phyloP scores from a whole-genome alignment of 306 rosid genomes.

The Prunus davidiana region DNA sequence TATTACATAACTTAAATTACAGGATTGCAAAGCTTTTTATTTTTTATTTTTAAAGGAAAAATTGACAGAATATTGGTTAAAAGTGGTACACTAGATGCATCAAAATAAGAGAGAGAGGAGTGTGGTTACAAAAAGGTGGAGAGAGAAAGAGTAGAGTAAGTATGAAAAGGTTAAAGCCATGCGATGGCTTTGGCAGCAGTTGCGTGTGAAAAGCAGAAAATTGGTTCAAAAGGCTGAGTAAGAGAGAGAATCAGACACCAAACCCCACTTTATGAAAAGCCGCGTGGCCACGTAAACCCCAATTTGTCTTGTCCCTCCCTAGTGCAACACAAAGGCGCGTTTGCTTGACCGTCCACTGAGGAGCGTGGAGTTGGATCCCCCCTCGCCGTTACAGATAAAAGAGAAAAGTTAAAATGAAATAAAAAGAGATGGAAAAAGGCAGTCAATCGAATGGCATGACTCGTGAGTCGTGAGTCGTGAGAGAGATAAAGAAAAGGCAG shows the following conservation, averaged over 20 bases:
- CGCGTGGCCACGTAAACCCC: neutral
- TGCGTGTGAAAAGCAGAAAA: conserved; percentile 80
- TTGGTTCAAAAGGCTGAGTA: conserved; percentile 35
- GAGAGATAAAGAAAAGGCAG: neutral
- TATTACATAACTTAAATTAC: too few relatives aligned
- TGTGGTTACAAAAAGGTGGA: conserved; percentile 29
- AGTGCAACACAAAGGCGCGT: neutral
- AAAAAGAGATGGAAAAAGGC: conserved; percentile 30
- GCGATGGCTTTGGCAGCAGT: conserved; percentile 60
- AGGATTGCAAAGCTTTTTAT: too few relatives aligned
- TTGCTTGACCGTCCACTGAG: neutral
- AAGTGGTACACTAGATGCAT: neutral
- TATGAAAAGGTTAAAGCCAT: conserved; percentile 70
- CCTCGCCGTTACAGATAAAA: neutral
- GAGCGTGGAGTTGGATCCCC: conserved; percentile 17
- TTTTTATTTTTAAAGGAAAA: too few relatives aligned
- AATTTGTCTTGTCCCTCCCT: too few relatives aligned
- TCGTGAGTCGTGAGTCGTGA: conserved; percentile 1
- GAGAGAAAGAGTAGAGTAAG: conserved; percentile 28
- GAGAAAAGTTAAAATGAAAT: conserved; percentile 11
- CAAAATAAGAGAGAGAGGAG: neutral
- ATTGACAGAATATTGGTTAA: conserved; percentile 19
- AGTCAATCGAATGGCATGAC: conserved; percentile 36
- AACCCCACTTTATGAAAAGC: neutral
- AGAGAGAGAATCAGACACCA: neutral